Evolutionary conservation across 805 yeast genomes (phyloP), one percentile per base, ranked within the genome.

Genomic region (Naumovozyma castellii): DNA sequence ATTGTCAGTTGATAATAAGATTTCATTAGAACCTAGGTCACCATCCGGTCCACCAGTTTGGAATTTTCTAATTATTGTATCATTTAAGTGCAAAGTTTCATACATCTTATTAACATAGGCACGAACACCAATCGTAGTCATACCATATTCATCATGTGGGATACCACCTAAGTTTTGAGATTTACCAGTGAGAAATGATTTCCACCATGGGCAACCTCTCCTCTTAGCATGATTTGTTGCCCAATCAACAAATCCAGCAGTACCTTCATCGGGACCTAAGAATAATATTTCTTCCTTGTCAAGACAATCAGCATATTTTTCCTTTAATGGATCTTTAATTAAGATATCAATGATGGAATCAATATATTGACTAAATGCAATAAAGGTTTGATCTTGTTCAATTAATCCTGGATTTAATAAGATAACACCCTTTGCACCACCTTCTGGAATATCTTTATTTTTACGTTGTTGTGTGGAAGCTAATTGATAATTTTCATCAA

Each of bases 11-110:
- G 97, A 86, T 44, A 90, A 72, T 50, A 85, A 70, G 54, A 90
- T 92, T 67, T 90, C 98, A 62, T 90, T 92, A 18, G 95, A 84
- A 22, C 98, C 98, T 50, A 90, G 71, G 65, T 90, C 98, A 57
- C 98, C 98, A 64, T 92, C 97, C 48, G 97, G 97, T 35, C 98
- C 98, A 66, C 97, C 98, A 40, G 97, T 92, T 69, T 90, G 98
- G 56, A 92, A 70, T 66, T 92, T 90, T 53, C 71, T 72, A 44
- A 90, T 73, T 31, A 66, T 63, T 18, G 73, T 65, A 48, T 80
- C 75, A 30, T 68, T 62, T 44, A 90, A 69, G 15, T 73, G 67
- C 43, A 81, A 71, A 60, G 86, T 84, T 49, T 84, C 82, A 63
- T 90, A 90, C 44, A 88, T 78, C 54, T 84, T 84, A 59, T 84